Evolutionary conservation across 2,329 filamentous ascomycete genomes (phyloP).

Genomic region (Leptographium lundbergii): DNA sequence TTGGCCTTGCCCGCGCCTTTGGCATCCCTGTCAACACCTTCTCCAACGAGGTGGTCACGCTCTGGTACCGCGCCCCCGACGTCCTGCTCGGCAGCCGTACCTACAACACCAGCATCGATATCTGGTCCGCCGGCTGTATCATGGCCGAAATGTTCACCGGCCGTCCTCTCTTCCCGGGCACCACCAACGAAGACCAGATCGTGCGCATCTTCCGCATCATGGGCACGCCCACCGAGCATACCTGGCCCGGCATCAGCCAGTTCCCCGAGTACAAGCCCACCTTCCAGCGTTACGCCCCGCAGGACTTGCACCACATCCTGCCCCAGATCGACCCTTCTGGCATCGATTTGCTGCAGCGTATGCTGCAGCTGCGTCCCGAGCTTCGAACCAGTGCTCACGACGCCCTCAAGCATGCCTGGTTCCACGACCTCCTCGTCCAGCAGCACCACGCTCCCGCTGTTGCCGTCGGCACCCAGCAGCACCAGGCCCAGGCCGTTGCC

Average conservation of each 20-base stretch:
- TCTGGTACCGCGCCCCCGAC: slow-evolving; percentile 96
- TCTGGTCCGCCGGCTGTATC: slow-evolving; percentile 98
- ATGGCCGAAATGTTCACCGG: slow-evolving; percentile 99
- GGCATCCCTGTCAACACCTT: slow-evolving; percentile 97
- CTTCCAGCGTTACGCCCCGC: slow-evolving; percentile 88
- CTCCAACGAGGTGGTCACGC: slow-evolving; percentile 91
- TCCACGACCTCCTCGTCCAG: slow-evolving; percentile 56
- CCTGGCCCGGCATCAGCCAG: slow-evolving; percentile 88
- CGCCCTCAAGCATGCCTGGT: slow-evolving; percentile 86
- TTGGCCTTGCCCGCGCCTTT: slow-evolving; percentile 86
- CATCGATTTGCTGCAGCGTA: slow-evolving; percentile 74
- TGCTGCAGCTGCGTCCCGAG: slow-evolving; percentile 89
- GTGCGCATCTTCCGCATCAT: slow-evolving; percentile 96
- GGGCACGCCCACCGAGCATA: slow-evolving; percentile 91
- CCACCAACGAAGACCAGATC: slow-evolving; percentile 95
- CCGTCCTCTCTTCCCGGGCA: slow-evolving; percentile 87
- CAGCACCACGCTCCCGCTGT: slow-evolving; percentile 56
- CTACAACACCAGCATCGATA: slow-evolving; percentile 99
- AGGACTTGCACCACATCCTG: slow-evolving; percentile 75
- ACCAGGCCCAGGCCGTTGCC: not conserved
- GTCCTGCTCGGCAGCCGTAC: slow-evolving; percentile 87
- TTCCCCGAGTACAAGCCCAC: slow-evolving; percentile 97
- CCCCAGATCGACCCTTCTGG: slow-evolving; percentile 82
- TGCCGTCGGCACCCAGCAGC: slow-evolving; percentile 3
- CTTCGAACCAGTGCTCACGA: slow-evolving; percentile 79